A percentile compares a stretch with the other conserved stretches of the same genome.
These are phyloP conservation scores for Hypomyces perniciosus DNA, from an alignment of 2,329 filamentous ascomycete species.

Conservation along the genomic window DNA sequence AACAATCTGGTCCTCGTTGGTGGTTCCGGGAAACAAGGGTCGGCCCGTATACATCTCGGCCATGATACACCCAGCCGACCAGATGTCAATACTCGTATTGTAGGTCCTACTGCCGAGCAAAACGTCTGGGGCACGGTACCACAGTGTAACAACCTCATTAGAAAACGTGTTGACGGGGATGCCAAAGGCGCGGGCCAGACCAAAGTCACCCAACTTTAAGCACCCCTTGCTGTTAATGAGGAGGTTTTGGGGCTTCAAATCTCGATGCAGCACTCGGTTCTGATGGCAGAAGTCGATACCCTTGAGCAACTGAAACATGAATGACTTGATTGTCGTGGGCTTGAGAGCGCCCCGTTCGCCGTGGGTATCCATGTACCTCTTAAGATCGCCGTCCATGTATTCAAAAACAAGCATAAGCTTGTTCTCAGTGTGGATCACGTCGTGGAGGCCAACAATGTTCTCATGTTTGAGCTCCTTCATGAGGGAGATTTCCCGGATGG, in stretches of 20 bases:
- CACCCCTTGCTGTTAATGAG: slow-evolving; percentile 89
- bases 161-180: slow-evolving; percentile 98
- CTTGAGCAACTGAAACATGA: slow-evolving; percentile 95
- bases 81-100: slow-evolving; percentile 99
- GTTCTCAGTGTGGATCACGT: slow-evolving; percentile 99
- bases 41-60: slow-evolving; percentile 98
- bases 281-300: slow-evolving; percentile 98
- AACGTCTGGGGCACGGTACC: slow-evolving; percentile 96
- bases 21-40: slow-evolving; percentile 92
- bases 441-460: slow-evolving; percentile 94
- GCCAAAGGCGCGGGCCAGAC: slow-evolving; percentile 86
- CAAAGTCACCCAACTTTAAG: slow-evolving; percentile 91
- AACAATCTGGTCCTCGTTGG: slow-evolving; percentile 94
- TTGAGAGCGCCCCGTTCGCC: slow-evolving; percentile 87
- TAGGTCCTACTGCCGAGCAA: slow-evolving; percentile 91
- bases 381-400: slow-evolving; percentile 96
- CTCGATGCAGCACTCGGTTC: slow-evolving; percentile 90
- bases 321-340: slow-evolving; percentile 88
- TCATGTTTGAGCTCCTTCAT: slow-evolving; percentile 99
- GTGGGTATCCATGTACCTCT: slow-evolving; percentile 96
- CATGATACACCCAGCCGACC: slow-evolving; percentile 99
- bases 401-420: slow-evolving; percentile 99
- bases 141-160: slow-evolving; percentile 94
- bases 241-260: slow-evolving; percentile 93
- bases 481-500: slow-evolving; percentile 95